Evolutionary conservation across 2,329 filamentous ascomycete species (phyloP), one percentile per base, ranked within the genome.

Genomic region (Cadophora sp.): DNA sequence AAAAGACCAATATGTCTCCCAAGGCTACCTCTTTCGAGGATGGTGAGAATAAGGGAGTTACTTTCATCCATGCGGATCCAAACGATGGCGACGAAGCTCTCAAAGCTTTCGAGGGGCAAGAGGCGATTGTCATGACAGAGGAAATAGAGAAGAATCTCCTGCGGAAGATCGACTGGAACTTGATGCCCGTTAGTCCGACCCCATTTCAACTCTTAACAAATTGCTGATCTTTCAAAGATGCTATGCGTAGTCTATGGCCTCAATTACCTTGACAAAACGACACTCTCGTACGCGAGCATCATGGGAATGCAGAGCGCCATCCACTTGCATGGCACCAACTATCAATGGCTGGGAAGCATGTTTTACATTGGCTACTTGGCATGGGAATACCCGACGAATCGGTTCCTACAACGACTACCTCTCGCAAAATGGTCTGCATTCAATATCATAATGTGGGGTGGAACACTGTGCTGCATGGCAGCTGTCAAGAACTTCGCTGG

Each of bases 401-500:
- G 73, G 55, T 62, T 78, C 1, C 58, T 73, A 18, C 88, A 90
- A 74, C 79, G 83, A 1, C 76, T 90, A 1, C 88, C 88, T 0
- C 75, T 90, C 2, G 88, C 86, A 0, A 90, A 90, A 75, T 90
- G 89, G 77, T 87, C 84, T 0, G 85, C 85, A 0, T 81, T 84
- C 66, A 89, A 86, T 72, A 84, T 90, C 68, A 82, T 89, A 50
- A 81, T 86, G 70, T 90, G 87, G 88, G 88, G 88, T 1, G 53
- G 82, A 0, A 83, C 87, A 0, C 79, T 92, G 0, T 81, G 83
- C 64, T 89, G 87, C 74, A 89, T 91, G 73, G 88, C 89, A 0
- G 88, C 84, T 0, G 85, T 87, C 0, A 80, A 82, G 39, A 85
- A 86, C 74, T 92, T 87, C 72, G 79, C 81, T 0, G 86, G 88